Evolutionary conservation across 1,284 basidiomycete genomes (phyloP), one percentile per base, ranked within the genome.

Genomic region (Cutaneotrichosporon cyanovorans): DNA sequence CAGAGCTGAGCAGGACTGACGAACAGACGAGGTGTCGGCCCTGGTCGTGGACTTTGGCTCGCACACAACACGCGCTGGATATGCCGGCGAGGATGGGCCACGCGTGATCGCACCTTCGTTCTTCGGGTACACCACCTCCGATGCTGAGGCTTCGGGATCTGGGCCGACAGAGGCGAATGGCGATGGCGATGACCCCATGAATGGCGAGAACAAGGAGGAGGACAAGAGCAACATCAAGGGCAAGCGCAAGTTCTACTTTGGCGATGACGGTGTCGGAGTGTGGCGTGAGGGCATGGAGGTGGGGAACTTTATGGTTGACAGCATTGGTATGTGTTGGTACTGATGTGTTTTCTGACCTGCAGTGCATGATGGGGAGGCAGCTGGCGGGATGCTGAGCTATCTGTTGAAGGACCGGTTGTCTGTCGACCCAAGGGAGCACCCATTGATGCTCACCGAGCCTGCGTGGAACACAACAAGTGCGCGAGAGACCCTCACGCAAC

Each of bases 71-170:
- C 84, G 93, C 63, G 90, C 88, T 19, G 95, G 95, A 39, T 95
- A 93, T 69, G 93, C 95, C 15, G 95, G 95, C 41, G 93, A 98
- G 71, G 95, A 99, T 66, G 82, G 87, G 14, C 95, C 95, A 23
- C 90, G 91, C 70, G 84, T 86, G 21, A 82, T 97, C 52, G 80
- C 95, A 51, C 87, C 95, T 1, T 87, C 91, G 1, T 79, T 82
- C 45, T 97, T 90, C 71, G 92, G 90, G 20, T 92, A 84, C 71
- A 78, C 73, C 61, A 59, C 78, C 66, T 54, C 70, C 61, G 59
- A 68, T 42, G 46, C 55, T 5, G 44, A 56, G 6, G 46, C 53
- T 5, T 52, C 55, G 0, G 46, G 49, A 3, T 35, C 46, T n/a
- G 42, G 41, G n/a, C 22, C 40, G 15, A 15, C 49, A 1, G 82